phyloP scores from a whole-genome alignment of 331 rosid species.

The Cucumis variabilis region DNA sequence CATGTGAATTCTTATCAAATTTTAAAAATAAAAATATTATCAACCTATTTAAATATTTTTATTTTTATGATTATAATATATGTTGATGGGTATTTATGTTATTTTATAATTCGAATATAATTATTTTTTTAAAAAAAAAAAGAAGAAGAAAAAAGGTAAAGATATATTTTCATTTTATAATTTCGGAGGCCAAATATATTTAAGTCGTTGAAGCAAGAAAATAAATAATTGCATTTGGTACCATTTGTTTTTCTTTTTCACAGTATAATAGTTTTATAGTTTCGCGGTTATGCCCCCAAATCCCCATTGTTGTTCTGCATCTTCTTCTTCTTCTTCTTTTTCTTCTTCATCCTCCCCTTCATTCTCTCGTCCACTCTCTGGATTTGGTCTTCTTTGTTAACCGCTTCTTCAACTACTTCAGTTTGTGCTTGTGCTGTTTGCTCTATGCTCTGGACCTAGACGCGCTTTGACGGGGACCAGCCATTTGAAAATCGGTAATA shows the following conservation, averaged over 20 bases:
- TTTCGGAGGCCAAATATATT: background rate
- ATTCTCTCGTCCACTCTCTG: background rate
- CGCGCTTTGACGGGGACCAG: constrained; percentile 48
- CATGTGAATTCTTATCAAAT: background rate
- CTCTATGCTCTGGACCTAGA: constrained; percentile 22
- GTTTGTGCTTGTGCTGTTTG: background rate
- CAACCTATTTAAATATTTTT: background rate
- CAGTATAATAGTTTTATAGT: constrained; percentile 18
- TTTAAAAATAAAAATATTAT: background rate
- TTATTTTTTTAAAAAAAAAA: background rate
- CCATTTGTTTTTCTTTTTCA: background rate
- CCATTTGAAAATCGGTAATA: constrained; percentile 37
- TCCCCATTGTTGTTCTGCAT: constrained; percentile 30
- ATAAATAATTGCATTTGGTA: constrained; percentile 3
- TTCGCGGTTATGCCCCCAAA: constrained; percentile 85
- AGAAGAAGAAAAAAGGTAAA: background rate
- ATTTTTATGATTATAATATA: too few relatives aligned
- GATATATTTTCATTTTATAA: background rate
- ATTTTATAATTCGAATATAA: background rate
- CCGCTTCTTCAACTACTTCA: constrained; percentile 15
- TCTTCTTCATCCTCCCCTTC: constrained; percentile 25
- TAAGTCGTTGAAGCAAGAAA: background rate
- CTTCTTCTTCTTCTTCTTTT: constrained; percentile 33
- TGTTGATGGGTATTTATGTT: too few relatives aligned
- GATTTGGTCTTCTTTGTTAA: constrained; percentile 21